phyloP scores from a whole-genome alignment of 306 rosid species.

The Quercus ilex region DNA sequence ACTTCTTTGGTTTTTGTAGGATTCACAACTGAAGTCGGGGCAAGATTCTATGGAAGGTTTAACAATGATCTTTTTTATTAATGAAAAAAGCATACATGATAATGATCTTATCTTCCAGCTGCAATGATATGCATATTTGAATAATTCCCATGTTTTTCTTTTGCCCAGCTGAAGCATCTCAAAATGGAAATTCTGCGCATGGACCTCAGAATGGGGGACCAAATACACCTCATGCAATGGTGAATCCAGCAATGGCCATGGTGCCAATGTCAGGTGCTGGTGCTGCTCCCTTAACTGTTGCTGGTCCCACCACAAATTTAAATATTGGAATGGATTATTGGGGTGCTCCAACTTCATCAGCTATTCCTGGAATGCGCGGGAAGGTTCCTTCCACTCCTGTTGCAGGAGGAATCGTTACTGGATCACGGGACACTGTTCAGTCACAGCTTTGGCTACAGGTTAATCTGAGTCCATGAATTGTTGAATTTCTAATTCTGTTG shows the following conservation, averaged over 20 bases:
- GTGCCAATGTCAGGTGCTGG: constrained; percentile 67
- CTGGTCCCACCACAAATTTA: constrained; percentile 91
- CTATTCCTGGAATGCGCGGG: constrained; percentile 64
- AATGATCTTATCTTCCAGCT: constrained; percentile 17
- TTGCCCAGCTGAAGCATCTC: constrained; percentile 66
- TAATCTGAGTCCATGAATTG: constrained; percentile 7
- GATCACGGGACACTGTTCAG: constrained; percentile 83
- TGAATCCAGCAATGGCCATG: constrained; percentile 64
- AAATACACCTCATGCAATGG: constrained; percentile 53
- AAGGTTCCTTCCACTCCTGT: constrained; percentile 80
- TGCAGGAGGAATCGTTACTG: constrained; percentile 73
- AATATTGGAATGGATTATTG: constrained; percentile 99
- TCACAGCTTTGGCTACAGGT: constrained; percentile 95
- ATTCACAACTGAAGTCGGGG: constrained; percentile 78
- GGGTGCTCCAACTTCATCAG: constrained; percentile 72
- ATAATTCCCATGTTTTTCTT: constrained; percentile 7
- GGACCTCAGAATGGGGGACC: constrained; percentile 80
- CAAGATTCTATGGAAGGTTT: constrained; percentile 89
- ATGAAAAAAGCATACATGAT: background rate
- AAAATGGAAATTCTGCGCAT: constrained; percentile 69
- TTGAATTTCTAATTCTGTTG: constrained; percentile 5
- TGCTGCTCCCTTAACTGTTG: constrained; percentile 61
- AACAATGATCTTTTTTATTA: constrained; percentile 14
- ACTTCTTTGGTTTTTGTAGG: constrained; percentile 48
- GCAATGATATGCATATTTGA: constrained; percentile 17